These are phyloP conservation scores for Pseudonitzschia delicatissima DNA, from an alignment of 108 stramenopile genomes.

Conservation along the genomic window DNA sequence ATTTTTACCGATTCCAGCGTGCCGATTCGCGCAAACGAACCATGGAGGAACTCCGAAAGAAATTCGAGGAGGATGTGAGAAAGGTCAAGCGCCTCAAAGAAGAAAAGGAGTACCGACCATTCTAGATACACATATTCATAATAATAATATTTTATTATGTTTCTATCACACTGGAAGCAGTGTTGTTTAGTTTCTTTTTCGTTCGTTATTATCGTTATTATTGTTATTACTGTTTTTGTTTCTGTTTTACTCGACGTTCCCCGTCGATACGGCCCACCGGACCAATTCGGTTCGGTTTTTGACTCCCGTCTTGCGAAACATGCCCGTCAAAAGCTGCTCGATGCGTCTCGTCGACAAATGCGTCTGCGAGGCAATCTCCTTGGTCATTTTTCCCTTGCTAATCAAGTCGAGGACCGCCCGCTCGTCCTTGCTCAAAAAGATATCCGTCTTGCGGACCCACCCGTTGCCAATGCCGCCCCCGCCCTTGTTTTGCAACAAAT, in stretches of 20 bases:
- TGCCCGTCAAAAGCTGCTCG: constrained; percentile 51
- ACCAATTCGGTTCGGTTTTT: constrained; percentile 71
- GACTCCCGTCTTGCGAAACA: constrained; percentile 64
- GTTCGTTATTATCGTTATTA: no score
- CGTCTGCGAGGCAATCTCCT: constrained; percentile 61
- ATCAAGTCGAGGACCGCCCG: constrained; percentile 51
- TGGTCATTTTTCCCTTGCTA: constrained; percentile 55
- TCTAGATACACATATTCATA: no score
- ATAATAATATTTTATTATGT: no score
- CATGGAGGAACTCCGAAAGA: constrained; percentile 60
- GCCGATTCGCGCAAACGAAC: constrained; percentile 67
- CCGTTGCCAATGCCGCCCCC: constrained; percentile 40
- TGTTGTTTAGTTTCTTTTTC: no score
- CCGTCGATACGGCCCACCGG: constrained; percentile 58
- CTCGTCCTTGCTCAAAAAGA: constrained; percentile 54
- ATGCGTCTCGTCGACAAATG: constrained; percentile 38
- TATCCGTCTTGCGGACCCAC: constrained; percentile 38
- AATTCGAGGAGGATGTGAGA: constrained; percentile 77
- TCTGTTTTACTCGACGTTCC: constrained; percentile 25
- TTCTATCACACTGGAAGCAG: no score
- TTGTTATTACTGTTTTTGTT: no score
- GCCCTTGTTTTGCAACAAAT: constrained; percentile 46
- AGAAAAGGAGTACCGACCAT: constrained; percentile 71
- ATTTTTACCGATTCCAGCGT: constrained; percentile 85
- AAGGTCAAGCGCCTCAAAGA: constrained; percentile 83